phyloP scores from a whole-genome alignment of 192 early-diverging fungal species.

The Chytriomyces sp. region DNA sequence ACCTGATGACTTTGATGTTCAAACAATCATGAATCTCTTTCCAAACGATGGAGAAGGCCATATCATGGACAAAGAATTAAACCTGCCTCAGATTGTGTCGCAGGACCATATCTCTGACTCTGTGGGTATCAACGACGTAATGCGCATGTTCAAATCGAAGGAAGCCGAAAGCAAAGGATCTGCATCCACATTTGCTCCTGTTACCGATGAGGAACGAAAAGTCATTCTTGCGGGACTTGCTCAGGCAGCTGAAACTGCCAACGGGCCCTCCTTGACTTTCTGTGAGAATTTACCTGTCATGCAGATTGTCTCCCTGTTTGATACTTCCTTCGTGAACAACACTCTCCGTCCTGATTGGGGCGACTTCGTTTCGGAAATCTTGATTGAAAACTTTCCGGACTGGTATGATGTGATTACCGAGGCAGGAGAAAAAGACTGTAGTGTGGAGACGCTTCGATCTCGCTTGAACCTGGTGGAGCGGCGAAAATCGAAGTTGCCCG shows the following conservation, averaged over 20 bases:
- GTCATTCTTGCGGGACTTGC: no score
- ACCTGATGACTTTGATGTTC: slow-evolving; percentile 3
- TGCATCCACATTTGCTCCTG: no score
- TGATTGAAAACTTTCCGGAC: neutral
- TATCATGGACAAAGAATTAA: no score
- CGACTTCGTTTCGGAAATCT: neutral
- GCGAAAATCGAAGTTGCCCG: slow-evolving; percentile 12
- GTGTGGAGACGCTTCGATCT: neutral
- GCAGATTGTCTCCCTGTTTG: neutral
- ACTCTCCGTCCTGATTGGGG: neutral
- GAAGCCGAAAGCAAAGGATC: neutral
- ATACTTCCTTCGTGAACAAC: no score
- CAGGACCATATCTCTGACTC: neutral
- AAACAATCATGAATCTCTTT: slow-evolving; percentile 17
- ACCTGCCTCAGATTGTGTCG: neutral
- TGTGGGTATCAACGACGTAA: neutral
- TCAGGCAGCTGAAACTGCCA: no score
- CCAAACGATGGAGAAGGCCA: neutral
- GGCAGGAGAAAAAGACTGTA: neutral
- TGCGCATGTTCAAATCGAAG: slow-evolving; percentile 12
- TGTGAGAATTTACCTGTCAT: no score
- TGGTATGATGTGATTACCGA: neutral
- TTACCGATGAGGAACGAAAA: no score
- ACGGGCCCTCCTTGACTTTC: no score
- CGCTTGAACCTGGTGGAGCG: neutral